A percentile compares a stretch with the other conserved stretches of the same genome.
These are phyloP conservation scores for Artemisia argyi DNA, from an alignment of 129 eudicot species.

Conservation along the genomic window DNA sequence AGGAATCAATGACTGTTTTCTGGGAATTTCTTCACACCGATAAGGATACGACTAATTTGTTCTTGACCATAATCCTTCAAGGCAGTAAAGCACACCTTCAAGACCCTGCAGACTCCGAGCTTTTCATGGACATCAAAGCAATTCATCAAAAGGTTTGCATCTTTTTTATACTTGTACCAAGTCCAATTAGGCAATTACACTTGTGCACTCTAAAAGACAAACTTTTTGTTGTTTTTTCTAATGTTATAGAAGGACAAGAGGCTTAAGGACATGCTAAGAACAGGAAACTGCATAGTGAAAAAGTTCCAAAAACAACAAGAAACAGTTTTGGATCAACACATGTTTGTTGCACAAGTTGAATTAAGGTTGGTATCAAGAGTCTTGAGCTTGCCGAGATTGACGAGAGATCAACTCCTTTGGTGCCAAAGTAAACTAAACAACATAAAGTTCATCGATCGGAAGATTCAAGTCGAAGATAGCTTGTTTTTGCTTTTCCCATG, in stretches of 20 bases:
- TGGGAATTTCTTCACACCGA: slow-evolving; percentile 72
- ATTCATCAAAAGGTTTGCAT: slow-evolving; percentile 68
- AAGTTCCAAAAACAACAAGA: slow-evolving; percentile 65
- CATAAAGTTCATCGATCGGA: slow-evolving; percentile 52
- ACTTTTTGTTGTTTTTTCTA: neutral
- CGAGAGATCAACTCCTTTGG: slow-evolving; percentile 72
- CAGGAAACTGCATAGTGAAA: slow-evolving; percentile 77
- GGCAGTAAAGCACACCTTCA: slow-evolving; percentile 43
- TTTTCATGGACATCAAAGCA: slow-evolving; percentile 45
- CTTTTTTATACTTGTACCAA: neutral
- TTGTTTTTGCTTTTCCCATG: slow-evolving; percentile 83
- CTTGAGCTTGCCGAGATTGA: slow-evolving; percentile 62
- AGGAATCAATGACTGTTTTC: slow-evolving; percentile 67
- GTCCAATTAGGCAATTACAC: neutral
- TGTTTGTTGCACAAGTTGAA: slow-evolving; percentile 66
- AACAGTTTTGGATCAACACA: slow-evolving; percentile 38
- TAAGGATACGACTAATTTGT: slow-evolving; percentile 44
- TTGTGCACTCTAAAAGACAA: slow-evolving; percentile 8
- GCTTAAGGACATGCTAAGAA: slow-evolving; percentile 67
- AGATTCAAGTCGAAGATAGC: slow-evolving; percentile 54
- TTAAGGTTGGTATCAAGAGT: slow-evolving; percentile 70
- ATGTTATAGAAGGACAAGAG: slow-evolving; percentile 74
- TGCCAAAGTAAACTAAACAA: slow-evolving; percentile 64
- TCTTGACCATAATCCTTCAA: slow-evolving; percentile 36
- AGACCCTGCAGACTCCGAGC: slow-evolving; percentile 49